These are phyloP conservation scores for Barbatosphaeria neglecta DNA, from an alignment of 495 filamentous ascomycete genomes.

Conservation along the genomic window DNA sequence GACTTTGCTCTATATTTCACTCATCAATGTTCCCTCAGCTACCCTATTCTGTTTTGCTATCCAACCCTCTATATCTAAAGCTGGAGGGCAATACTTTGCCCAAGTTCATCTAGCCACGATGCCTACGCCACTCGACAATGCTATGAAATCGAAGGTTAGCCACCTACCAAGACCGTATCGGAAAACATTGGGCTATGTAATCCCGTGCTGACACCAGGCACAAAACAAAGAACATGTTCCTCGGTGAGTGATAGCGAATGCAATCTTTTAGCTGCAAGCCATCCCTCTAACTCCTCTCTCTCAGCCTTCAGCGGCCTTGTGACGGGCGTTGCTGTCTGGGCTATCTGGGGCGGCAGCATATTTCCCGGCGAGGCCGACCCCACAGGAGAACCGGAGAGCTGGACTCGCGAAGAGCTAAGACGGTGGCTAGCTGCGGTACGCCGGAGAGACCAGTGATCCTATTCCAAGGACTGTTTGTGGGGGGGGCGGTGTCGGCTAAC, in stretches of 20 bases:
- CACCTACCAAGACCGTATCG: neutral
- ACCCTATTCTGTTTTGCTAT: no score
- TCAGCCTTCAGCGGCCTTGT: slow-evolving; percentile 71
- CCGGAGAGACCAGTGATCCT: neutral
- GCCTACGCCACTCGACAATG: slow-evolving; percentile 69
- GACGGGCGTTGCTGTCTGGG: slow-evolving; percentile 68
- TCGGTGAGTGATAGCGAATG: slow-evolving; percentile 32
- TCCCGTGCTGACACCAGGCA: slow-evolving; percentile 5
- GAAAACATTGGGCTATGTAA: no score
- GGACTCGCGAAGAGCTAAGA: slow-evolving; percentile 60
- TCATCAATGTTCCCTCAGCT: no score
- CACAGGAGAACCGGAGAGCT: slow-evolving; percentile 63
- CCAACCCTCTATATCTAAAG: no score
- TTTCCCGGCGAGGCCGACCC: slow-evolving; percentile 65
- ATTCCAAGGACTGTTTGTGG: neutral
- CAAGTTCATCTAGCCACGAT: slow-evolving; percentile 27
- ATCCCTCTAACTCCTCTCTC: neutral
- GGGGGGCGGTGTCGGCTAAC: neutral
- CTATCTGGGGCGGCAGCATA: slow-evolving; percentile 72
- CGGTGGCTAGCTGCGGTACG: slow-evolving; percentile 69
- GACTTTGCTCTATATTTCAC: neutral
- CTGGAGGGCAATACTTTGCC: no score
- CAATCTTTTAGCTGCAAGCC: neutral
- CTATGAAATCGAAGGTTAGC: slow-evolving; percentile 65
- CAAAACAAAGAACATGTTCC: slow-evolving; percentile 35